Evolutionary conservation across 2,329 filamentous ascomycete species (phyloP), one percentile per base, ranked within the genome.

Genomic region (Ramularia collo-cygni): DNA sequence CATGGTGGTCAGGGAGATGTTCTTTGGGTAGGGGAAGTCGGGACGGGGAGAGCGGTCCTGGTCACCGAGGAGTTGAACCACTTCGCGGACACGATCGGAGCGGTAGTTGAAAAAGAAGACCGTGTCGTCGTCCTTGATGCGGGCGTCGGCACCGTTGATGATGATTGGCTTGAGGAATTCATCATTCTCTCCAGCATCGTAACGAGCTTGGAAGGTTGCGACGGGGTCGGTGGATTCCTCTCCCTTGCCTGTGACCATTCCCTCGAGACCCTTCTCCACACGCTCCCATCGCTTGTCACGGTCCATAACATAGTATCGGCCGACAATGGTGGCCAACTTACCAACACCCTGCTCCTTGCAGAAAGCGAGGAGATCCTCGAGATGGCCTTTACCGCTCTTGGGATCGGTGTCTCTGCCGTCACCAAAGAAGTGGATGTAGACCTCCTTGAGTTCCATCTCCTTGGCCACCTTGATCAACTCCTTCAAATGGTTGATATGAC

Each of bases 51-150:
- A 94, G 59, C 87, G 85, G 71, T 98, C 92, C 61, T 90, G 81
- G 64, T 85, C 85, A 55, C 92, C 92, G 40, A 98, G 73, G 31
- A 98, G 76, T 70, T 96, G 92, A 35, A 88, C 94, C 64, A 98
- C 84, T 67, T 98, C 92, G 56, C 92, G 85, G 38, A 90, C 90
- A 64, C 92, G 89, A 65, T 98, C 92, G 42, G 92, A 96, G 60
- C 92, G 87, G 76, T 98, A 98, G 80, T 98, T 98, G 85, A 98
- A 98, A 79, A 96, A 96, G 78, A 96, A 96, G 58, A 96, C 77
- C 38, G 87, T 90, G 62, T 98, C 92, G 53, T 84, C 76, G 61
- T 96, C 88, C 72, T 95, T 80, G 62, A 98, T 81, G 56, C 92
- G 83, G 47, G 76, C 74, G 59, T 94, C 85, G 55, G 86, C 77